Percentiles rank a stretch among this genome's conserved stretches.
phyloP scores from a whole-genome alignment of 1,284 basidiomycete species.

The Cryptococcus sp. region DNA sequence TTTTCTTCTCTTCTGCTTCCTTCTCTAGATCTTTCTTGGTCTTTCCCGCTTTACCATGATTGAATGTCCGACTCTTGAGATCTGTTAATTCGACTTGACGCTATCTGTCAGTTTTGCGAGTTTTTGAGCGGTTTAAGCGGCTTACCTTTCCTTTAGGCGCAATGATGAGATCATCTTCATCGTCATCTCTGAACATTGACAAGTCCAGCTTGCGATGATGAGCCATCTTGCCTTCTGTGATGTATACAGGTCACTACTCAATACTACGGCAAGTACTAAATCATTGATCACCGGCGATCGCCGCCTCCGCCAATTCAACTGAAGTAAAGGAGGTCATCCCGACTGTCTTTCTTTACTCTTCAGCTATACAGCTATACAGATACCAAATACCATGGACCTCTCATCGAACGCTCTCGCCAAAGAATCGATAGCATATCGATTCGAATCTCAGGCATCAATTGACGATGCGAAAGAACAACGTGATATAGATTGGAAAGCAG shows the following conservation, averaged over 20 bases:
- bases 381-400: constrained; percentile 10
- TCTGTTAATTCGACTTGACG: constrained; percentile 34
- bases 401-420: constrained; percentile 12
- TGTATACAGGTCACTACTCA: too few species aligned
- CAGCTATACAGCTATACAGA: too few species aligned
- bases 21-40: constrained; percentile 78
- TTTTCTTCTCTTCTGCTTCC: constrained; percentile 76
- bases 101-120: constrained; percentile 10
- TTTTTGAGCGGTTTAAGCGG: neutral
- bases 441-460: constrained; percentile 67
- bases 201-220: constrained; percentile 43
- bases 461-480: constrained; percentile 69
- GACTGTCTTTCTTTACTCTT: too few species aligned
- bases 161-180: constrained; percentile 29
- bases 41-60: constrained; percentile 48
- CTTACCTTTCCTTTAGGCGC: constrained; percentile 24
- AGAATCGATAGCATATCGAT: constrained; percentile 44
- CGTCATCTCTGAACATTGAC: constrained; percentile 44
- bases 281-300: too few species aligned
- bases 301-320: too few species aligned
- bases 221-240: neutral
- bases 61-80: constrained; percentile 46
- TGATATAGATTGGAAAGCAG: constrained; percentile 87
- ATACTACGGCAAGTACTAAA: too few species aligned
- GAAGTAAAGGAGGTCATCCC: too few species aligned